These are phyloP conservation scores for Clavispora phyllophila DNA, from an alignment of 805 yeast genomes.

Conservation along the genomic window DNA sequence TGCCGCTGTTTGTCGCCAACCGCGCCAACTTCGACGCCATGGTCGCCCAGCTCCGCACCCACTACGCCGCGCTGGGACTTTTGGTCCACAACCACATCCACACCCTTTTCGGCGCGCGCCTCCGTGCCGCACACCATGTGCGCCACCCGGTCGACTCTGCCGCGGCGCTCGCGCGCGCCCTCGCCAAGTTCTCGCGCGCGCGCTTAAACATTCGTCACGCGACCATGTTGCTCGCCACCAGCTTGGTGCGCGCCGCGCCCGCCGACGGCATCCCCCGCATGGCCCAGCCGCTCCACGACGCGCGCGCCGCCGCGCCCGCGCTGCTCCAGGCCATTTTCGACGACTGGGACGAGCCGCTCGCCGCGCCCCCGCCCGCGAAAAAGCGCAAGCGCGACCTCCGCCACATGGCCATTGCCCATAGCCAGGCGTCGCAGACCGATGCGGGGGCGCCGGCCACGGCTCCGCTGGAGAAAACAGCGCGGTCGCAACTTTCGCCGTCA, in stretches of 20 bases:
- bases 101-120: neutral
- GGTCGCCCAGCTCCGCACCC: slow-evolving; percentile 25
- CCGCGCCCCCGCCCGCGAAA: neutral
- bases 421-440: neutral
- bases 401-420: neutral
- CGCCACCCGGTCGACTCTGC: neutral
- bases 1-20: slow-evolving; percentile 20
- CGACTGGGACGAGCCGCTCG: slow-evolving; percentile 1
- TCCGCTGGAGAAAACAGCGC: too few species aligned
- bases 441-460: too few species aligned
- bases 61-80: slow-evolving; percentile 2
- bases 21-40: slow-evolving; percentile 34
- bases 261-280: neutral
- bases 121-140: neutral
- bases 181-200: neutral
- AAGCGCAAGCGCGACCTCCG: neutral
- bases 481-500: too few species aligned
- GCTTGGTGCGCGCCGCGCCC: slow-evolving; percentile 1
- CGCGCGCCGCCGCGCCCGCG: neutral
- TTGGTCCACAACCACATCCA: neutral
- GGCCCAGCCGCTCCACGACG: neutral
- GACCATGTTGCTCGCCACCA: slow-evolving; percentile 1
- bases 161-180: neutral
- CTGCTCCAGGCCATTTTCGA: neutral
- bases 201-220: neutral